phyloP scores from a whole-genome alignment of 1,139 yeast genomes.

The Scheffersomyces insectosa region DNA sequence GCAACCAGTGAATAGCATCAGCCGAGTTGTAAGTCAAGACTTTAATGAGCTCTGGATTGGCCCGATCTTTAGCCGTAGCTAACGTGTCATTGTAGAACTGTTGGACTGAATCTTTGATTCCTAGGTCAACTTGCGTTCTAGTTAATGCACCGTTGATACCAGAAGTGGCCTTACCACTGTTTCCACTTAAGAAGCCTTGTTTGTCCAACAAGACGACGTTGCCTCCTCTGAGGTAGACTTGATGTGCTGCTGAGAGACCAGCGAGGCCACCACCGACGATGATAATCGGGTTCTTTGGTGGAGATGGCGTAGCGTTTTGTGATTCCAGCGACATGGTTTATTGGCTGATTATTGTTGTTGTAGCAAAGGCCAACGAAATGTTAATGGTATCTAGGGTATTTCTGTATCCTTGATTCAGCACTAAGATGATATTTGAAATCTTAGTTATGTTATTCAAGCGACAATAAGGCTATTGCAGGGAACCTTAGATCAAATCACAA shows the following conservation, averaged over 20 bases:
- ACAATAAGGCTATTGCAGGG: no score
- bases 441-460: no score
- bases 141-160: slow-evolving; percentile 81
- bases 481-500: no score
- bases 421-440: no score
- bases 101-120: slow-evolving; percentile 57
- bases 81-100: slow-evolving; percentile 66
- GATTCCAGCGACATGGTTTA: no score
- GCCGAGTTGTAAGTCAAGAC: slow-evolving; percentile 55
- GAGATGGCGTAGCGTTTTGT: not conserved
- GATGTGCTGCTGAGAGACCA: slow-evolving; percentile 76
- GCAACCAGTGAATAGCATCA: slow-evolving; percentile 73
- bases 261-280: slow-evolving; percentile 83
- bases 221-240: slow-evolving; percentile 57
- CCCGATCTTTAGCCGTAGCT: slow-evolving; percentile 63
- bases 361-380: no score
- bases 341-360: no score
- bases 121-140: slow-evolving; percentile 52
- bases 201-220: slow-evolving; percentile 63
- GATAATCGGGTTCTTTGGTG: slow-evolving; percentile 48
- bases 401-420: no score
- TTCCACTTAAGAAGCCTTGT: slow-evolving; percentile 68
- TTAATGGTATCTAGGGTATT: no score
- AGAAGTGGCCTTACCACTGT: slow-evolving; percentile 78
- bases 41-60: slow-evolving; percentile 53